Conservation (phyloP, 2,329 filamentous ascomycete species). For the Pleurostoma richardsiae region DNA sequence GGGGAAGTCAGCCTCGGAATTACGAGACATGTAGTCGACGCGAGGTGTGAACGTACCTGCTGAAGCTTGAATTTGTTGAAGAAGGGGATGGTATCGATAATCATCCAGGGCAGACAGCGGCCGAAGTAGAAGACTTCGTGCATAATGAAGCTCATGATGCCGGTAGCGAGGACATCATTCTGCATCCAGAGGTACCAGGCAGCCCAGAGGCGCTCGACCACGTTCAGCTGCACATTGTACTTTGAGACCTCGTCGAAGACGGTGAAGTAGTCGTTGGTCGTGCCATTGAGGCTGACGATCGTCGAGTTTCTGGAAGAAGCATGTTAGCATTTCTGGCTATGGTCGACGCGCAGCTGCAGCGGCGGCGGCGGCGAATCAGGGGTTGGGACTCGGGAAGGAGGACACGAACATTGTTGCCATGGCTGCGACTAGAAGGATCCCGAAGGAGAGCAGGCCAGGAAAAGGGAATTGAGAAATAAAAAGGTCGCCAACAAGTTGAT, state of each 20-base stretch:
- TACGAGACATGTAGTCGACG: not conserved
- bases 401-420: not conserved
- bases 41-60: slow-evolving; percentile 47
- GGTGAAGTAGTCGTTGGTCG: slow-evolving; percentile 46
- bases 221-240: slow-evolving; percentile 81
- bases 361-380: not conserved
- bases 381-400: not conserved
- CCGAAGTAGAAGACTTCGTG: slow-evolving; percentile 96
- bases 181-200: slow-evolving; percentile 98
- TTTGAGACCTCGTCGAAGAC: slow-evolving; percentile 61
- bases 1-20: slow-evolving; percentile 13
- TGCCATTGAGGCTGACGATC: slow-evolving; percentile 34
- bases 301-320: slow-evolving; percentile 43
- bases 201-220: slow-evolving; percentile 84
- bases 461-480: no score
- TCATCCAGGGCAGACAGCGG: slow-evolving; percentile 82
- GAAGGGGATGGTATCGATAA: slow-evolving; percentile 81
- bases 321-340: not conserved
- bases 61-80: slow-evolving; percentile 97
- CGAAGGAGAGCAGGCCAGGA: no score
- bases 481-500: no score
- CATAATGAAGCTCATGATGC: slow-evolving; percentile 95
- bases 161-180: slow-evolving; percentile 93
- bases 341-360: not conserved
- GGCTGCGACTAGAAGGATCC: no score